Evolutionary conservation across 306 rosid species (phyloP).

Genomic region (Arachis hypogaea): DNA sequence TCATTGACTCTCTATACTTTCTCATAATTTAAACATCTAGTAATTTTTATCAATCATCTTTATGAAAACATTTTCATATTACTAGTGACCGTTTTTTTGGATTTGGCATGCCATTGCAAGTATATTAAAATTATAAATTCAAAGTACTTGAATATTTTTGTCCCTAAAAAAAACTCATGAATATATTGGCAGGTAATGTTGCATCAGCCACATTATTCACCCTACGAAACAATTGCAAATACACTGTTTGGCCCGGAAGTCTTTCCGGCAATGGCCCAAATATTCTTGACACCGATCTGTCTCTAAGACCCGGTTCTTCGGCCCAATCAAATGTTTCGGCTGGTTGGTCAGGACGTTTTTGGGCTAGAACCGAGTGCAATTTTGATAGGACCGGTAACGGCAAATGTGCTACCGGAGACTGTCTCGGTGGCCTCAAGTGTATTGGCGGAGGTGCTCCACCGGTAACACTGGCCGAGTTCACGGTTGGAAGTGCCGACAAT

Average conservation of each 20-base stretch:
- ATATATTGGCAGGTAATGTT: slow-evolving; percentile 44
- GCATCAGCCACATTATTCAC: slow-evolving; percentile 57
- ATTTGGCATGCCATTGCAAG: too few species aligned
- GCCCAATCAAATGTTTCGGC: slow-evolving; percentile 52
- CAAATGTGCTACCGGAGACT: slow-evolving; percentile 65
- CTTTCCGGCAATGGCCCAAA: slow-evolving; percentile 72
- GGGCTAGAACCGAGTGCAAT: slow-evolving; percentile 79
- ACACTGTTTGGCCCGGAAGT: slow-evolving; percentile 81
- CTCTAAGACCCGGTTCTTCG: slow-evolving; percentile 48
- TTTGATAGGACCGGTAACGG: slow-evolving; percentile 68
- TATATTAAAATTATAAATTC: not conserved
- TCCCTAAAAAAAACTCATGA: too few species aligned
- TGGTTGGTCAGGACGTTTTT: slow-evolving; percentile 92
- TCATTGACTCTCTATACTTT: too few species aligned
- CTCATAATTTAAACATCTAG: too few species aligned
- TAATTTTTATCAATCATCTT: too few species aligned
- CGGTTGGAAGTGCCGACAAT: slow-evolving; percentile 39
- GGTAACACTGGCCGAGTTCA: slow-evolving; percentile 72
- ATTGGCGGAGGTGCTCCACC: slow-evolving; percentile 65
- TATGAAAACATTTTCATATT: not conserved
- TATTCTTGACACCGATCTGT: slow-evolving; percentile 60
- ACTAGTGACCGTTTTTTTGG: too few species aligned
- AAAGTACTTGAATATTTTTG: not conserved
- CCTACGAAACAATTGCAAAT: slow-evolving; percentile 61
- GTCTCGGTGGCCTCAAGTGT: slow-evolving; percentile 61